These are phyloP conservation scores for Osmanthus fragrans DNA, from an alignment of 257 asterid species.

Conservation along the genomic window DNA sequence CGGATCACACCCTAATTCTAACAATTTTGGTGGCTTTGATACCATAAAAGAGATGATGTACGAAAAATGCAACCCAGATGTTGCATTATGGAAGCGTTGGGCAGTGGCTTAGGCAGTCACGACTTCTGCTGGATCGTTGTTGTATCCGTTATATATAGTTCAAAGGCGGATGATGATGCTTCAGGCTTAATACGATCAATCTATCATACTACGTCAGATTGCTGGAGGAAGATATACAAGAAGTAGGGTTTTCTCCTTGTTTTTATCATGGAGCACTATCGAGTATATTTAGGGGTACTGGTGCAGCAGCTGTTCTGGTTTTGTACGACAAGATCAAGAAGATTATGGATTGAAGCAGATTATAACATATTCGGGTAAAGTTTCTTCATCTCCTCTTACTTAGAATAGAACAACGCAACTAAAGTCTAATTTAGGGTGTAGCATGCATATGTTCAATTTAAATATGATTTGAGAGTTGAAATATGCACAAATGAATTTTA, in stretches of 20 bases:
- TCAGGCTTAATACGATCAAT: conserved; percentile 72
- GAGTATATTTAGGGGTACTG: conserved; percentile 85
- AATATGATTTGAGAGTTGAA: not conserved
- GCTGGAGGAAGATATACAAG: conserved; percentile 78
- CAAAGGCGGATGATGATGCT: conserved; percentile 99
- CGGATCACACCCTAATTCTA: too few relatives aligned
- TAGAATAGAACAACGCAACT: conserved; percentile 1
- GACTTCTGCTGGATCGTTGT: conserved; percentile 77
- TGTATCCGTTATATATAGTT: conserved; percentile 91
- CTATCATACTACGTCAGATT: conserved; percentile 64
- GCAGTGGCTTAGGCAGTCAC: conserved; percentile 89
- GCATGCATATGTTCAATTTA: not conserved
- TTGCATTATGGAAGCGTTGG: conserved; percentile 88
- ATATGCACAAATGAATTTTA: not conserved
- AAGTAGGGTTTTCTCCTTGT: conserved; percentile 72
- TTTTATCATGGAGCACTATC: conserved; percentile 91
- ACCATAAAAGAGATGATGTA: conserved; percentile 75
- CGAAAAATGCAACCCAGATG: conserved; percentile 40
- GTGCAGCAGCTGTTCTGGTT: conserved; percentile 93
- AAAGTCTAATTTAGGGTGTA: not conserved
- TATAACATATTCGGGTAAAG: conserved; percentile 33
- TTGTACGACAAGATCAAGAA: conserved; percentile 89
- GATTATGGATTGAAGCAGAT: conserved; percentile 84
- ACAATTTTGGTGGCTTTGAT: conserved; percentile 77
- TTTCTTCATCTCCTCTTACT: conserved; percentile 11